phyloP scores from a whole-genome alignment of 164 flowering plant species.

The Paratinospora sagittata region DNA sequence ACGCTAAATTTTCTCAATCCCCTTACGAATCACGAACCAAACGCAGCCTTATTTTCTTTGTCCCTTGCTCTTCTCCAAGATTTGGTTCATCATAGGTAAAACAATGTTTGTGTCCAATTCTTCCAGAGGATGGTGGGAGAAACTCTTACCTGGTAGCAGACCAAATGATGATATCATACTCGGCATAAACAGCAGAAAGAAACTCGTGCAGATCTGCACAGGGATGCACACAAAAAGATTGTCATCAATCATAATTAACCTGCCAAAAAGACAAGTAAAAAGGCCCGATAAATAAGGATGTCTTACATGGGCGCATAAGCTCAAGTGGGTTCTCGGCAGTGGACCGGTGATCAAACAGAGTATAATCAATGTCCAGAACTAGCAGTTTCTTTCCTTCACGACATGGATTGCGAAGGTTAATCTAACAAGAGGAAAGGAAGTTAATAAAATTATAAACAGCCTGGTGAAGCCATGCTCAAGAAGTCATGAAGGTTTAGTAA shows the following conservation, averaged over 20 bases:
- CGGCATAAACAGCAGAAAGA: slow-evolving; percentile 86
- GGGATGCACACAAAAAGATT: slow-evolving; percentile 18
- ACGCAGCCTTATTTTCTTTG: too few relatives aligned
- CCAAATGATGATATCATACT: slow-evolving; percentile 98
- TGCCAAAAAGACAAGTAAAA: not conserved
- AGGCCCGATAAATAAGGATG: not conserved
- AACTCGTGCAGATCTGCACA: slow-evolving; percentile 93
- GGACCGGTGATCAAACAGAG: slow-evolving; percentile 95
- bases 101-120: not conserved
- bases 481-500: not conserved
- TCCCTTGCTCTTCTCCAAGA: not conserved
- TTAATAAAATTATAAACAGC: not conserved
- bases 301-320: slow-evolving; percentile 96
- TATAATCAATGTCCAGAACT: slow-evolving; percentile 94
- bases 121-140: not conserved
- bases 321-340: slow-evolving; percentile 92
- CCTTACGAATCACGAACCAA: too few relatives aligned
- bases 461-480: not conserved
- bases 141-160: slow-evolving; percentile 81
- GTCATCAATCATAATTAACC: not conserved
- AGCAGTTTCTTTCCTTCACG: slow-evolving; percentile 89
- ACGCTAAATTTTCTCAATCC: too few relatives aligned
- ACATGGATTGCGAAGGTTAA: slow-evolving; percentile 75
- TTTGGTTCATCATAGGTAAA: not conserved
- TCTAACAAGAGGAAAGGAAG: slow-evolving; percentile 32